Conservation (phyloP, 805 yeast genomes). For the Metschnikowia santaceciliae region DNA sequence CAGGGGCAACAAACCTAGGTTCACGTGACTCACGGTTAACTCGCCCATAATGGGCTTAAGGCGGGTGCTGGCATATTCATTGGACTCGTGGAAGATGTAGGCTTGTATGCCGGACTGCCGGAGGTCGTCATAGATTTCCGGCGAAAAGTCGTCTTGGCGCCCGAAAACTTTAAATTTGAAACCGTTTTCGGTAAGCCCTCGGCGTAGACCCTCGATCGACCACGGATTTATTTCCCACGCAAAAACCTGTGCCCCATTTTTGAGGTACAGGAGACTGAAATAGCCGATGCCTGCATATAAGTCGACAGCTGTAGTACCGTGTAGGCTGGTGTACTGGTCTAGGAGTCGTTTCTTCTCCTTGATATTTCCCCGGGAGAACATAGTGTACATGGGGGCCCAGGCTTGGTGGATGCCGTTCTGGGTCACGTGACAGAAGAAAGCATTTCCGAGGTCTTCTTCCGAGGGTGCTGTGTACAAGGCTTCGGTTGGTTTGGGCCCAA, state of each 20-base stretch:
- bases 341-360: conserved; percentile 72
- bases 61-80: conserved; percentile 47
- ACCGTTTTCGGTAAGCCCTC: conserved; percentile 49
- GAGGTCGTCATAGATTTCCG: not conserved
- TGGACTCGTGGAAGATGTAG: conserved; percentile 61
- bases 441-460: conserved; percentile 41
- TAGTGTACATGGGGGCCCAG: conserved; percentile 83
- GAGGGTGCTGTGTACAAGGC: conserved; percentile 7
- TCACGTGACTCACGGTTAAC: conserved; percentile 51
- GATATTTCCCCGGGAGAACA: conserved; percentile 86
- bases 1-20: conserved; percentile 75
- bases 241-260: conserved; percentile 49
- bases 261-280: conserved; percentile 66
- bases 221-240: conserved; percentile 87
- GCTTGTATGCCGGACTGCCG: conserved; percentile 25
- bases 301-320: conserved; percentile 52
- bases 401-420: conserved; percentile 76
- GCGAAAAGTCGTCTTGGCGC: conserved; percentile 2
- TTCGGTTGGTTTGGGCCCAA: conserved; percentile 45
- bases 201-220: conserved; percentile 68
- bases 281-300: conserved; percentile 85
- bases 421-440: conserved; percentile 66
- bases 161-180: conserved; percentile 18
- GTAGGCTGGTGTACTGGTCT: conserved; percentile 33
- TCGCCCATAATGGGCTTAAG: conserved; percentile 18